Evolutionary conservation across 2,329 filamentous ascomycete species (phyloP), one percentile per base, ranked within the genome.

Genomic region (Zymoseptoria tritici): DNA sequence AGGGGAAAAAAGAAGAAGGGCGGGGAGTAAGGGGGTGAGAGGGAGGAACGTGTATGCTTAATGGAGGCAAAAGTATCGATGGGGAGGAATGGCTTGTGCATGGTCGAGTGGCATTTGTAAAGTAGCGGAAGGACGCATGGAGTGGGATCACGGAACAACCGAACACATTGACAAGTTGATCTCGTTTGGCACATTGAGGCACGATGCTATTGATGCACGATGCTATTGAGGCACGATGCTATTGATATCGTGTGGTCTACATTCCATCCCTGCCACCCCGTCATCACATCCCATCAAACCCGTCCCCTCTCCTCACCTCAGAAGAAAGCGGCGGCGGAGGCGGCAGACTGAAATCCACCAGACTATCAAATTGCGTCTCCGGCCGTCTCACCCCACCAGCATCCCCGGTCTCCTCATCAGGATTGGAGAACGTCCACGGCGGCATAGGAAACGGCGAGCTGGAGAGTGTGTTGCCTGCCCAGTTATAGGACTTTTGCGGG

Each of bases 1-100:
- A 62, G 64, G 46, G 64, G 64, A 19, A 66, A 66, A 55, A 65
- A 58, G 56, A 63, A 63, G 57, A 65, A 65, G 57, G 59, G 58
- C 36, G 59, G 55, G 51, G 55, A 21, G 16, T 20, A n/a, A 13
- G 31, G 42, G 13, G 8, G 21, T 29, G 55, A 49, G 20, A 11
- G 8, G n/a, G 54, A 26, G 5, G 54, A 22, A 16, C 29, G 52
- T 54, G 52, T 54, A 54, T 31, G 36, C 36, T 46, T 46, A n/a
- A 29, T 46, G 36, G 36, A 16, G 13, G 13, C 9, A n/a, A 46
- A 46, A 46, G 11, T 16, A 46, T 29, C 26, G 26, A 29, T 29
- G 16, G 36, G 36, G 11, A 46, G 11, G 16, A n/a, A n/a, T 16
- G 36, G 13, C 36, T 46, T 46, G 36, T 16, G 36, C 36, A 46